A percentile compares a stretch with the other conserved stretches of the same genome.
Evolutionary conservation across 257 asterid genomes (phyloP).

Genomic region (Salvia rosmarinus): DNA sequence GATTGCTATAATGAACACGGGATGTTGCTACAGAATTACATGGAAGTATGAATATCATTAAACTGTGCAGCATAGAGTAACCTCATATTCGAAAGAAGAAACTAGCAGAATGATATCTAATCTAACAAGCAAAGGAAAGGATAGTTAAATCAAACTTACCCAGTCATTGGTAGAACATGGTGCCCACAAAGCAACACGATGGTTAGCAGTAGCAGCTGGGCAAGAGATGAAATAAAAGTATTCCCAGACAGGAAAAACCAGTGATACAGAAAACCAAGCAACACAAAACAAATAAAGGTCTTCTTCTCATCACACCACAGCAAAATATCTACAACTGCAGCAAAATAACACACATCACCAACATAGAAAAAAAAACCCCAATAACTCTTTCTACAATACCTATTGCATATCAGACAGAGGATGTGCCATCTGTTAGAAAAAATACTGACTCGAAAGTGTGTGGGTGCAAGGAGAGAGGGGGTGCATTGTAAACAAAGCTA

Average conservation of each 20-base stretch:
- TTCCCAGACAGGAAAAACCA: slow-evolving; percentile 86
- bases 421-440: not conserved
- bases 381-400: slow-evolving; percentile 15
- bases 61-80: not conserved
- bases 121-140: slow-evolving; percentile 19
- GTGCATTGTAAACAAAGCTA: slow-evolving; percentile 25
- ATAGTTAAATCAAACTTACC: slow-evolving; percentile 52
- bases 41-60: not conserved
- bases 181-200: slow-evolving; percentile 57
- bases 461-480: too few species aligned
- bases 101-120: slow-evolving; percentile 10
- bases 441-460: not conserved
- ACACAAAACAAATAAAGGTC: slow-evolving; percentile 63
- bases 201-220: slow-evolving; percentile 70
- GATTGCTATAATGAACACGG: slow-evolving; percentile 16
- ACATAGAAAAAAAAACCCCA: slow-evolving; percentile 18
- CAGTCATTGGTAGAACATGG: slow-evolving; percentile 55
- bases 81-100: slow-evolving; percentile 22
- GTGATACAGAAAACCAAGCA: slow-evolving; percentile 61
- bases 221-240: slow-evolving; percentile 73
- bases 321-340: slow-evolving; percentile 88
- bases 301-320: slow-evolving; percentile 95
- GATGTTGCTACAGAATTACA: slow-evolving; percentile 2
- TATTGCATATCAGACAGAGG: slow-evolving; percentile 14
- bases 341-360: slow-evolving; percentile 38